Conservation (phyloP, 441 rosid genomes). For the Croton laevigatus region DNA sequence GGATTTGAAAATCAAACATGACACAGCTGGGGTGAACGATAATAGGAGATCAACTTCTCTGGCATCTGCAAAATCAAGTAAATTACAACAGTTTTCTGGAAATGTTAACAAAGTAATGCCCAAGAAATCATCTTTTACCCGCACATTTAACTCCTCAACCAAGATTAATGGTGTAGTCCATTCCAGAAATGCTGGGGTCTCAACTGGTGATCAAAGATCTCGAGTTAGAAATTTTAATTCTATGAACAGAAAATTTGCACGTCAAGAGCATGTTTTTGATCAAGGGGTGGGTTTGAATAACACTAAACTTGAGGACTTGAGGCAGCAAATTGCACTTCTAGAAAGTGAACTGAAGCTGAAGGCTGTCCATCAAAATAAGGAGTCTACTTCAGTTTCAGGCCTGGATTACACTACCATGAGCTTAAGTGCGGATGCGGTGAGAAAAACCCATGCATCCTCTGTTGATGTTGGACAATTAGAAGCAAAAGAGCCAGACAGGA, state of each 20-base stretch:
- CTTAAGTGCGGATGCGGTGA: slow-evolving; percentile 31
- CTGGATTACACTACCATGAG: slow-evolving; percentile 28
- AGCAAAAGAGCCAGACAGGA: slow-evolving; percentile 55
- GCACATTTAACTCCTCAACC: slow-evolving; percentile 37
- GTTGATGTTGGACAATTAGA: slow-evolving; percentile 40
- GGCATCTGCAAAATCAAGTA: slow-evolving; percentile 33
- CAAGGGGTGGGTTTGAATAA: slow-evolving; percentile 42
- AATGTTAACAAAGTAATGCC: slow-evolving; percentile 35
- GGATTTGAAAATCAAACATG: slow-evolving; percentile 33
- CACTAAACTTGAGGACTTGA: slow-evolving; percentile 65
- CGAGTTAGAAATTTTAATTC: slow-evolving; percentile 35
- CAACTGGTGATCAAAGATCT: slow-evolving; percentile 38
- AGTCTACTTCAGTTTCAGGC: slow-evolving; percentile 32
- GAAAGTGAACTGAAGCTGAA: slow-evolving; percentile 79
- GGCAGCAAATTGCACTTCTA: slow-evolving; percentile 88
- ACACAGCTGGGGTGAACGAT: slow-evolving; percentile 27
- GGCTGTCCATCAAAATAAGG: slow-evolving; percentile 61
- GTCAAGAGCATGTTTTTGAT: slow-evolving; percentile 43
- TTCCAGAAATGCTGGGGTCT: slow-evolving; percentile 34
- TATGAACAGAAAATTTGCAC: slow-evolving; percentile 36
- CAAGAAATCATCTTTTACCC: slow-evolving; percentile 45
- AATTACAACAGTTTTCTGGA: slow-evolving; percentile 35
- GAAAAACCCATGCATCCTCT: slow-evolving; percentile 36
- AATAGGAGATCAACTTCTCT: slow-evolving; percentile 35
- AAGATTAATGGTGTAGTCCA: slow-evolving; percentile 42